Evolutionary conservation across 2,329 filamentous ascomycete genomes (phyloP).

Genomic region (Emergomyces pasteurianus): DNA sequence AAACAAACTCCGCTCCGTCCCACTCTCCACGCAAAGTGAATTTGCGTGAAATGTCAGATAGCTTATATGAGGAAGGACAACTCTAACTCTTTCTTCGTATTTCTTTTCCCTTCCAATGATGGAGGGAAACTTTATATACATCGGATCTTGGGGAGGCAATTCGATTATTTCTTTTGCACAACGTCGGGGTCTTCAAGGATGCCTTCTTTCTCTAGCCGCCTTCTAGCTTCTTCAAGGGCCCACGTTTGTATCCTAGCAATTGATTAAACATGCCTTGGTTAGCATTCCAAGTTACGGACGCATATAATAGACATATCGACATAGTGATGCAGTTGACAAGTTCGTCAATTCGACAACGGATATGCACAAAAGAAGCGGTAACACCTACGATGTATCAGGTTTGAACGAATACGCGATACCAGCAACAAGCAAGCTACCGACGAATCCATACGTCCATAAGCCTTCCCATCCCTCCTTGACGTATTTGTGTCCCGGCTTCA

Average conservation of each 20-base stretch:
- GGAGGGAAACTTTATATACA: slow-evolving; percentile 27
- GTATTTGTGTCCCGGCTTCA: slow-evolving; percentile 90
- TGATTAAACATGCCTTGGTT: slow-evolving; percentile 8
- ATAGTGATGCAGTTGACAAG: not conserved
- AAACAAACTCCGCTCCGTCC: not conserved
- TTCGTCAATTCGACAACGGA: not conserved
- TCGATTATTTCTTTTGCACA: slow-evolving; percentile 42
- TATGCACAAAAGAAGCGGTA: slow-evolving; percentile 21
- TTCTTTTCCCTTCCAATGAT: not conserved
- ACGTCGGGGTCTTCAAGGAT: slow-evolving; percentile 67
- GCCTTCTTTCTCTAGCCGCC: slow-evolving; percentile 90
- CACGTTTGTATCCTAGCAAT: slow-evolving; percentile 88
- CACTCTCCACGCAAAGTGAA: not conserved
- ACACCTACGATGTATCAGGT: slow-evolving; percentile 92
- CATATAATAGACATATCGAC: not conserved
- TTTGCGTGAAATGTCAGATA: not conserved
- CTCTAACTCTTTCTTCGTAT: not conserved
- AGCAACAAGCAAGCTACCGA: slow-evolving; percentile 60
- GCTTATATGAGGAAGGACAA: not conserved
- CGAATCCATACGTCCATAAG: slow-evolving; percentile 73
- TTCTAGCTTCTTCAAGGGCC: slow-evolving; percentile 92
- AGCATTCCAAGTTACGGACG: not conserved
- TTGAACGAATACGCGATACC: slow-evolving; percentile 85
- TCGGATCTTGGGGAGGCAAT: slow-evolving; percentile 10
- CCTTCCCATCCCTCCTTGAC: slow-evolving; percentile 95